Conservation (phyloP, 1,139 yeast genomes). For the Tardiomyces blankii region DNA sequence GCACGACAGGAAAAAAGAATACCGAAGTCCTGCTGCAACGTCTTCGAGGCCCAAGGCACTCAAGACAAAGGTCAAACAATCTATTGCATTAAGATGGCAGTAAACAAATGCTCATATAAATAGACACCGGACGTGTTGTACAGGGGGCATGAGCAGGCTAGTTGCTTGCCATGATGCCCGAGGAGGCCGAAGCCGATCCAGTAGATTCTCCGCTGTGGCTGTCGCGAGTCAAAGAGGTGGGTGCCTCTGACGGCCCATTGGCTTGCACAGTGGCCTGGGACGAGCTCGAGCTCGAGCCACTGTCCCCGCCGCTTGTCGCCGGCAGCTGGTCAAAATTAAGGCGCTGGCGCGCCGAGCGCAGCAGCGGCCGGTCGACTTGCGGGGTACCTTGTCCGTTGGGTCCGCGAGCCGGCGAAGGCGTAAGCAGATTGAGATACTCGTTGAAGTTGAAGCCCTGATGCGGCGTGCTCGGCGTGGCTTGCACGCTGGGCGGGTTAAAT, state of each 20-base stretch:
- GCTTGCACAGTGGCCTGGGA: background rate
- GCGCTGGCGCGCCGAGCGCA: slow-evolving; percentile 27
- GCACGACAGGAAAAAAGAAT: too few relatives aligned
- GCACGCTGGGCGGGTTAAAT: slow-evolving; percentile 5
- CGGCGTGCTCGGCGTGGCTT: slow-evolving; percentile 14
- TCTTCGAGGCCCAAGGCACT: too few relatives aligned
- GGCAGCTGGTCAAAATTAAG: background rate
- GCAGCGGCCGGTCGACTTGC: slow-evolving; percentile 10
- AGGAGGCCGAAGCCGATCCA: background rate
- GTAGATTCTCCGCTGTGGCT: background rate
- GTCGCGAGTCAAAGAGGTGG: background rate
- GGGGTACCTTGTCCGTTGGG: slow-evolving; percentile 1
- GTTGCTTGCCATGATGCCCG: background rate
- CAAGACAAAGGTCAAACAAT: too few relatives aligned
- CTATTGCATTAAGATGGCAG: too few relatives aligned
- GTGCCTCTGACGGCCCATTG: background rate
- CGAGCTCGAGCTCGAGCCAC: background rate
- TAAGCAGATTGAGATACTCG: slow-evolving; percentile 68
- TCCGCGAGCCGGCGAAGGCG: slow-evolving; percentile 47
- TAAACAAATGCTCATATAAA: background rate
- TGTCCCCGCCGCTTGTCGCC: background rate
- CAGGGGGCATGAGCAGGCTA: background rate
- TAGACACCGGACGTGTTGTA: background rate
- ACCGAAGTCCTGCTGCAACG: too few relatives aligned
- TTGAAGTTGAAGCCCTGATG: slow-evolving; percentile 64